Base-by-base conservation (phyloP, 306 rosid species). In the Trifolium fragiferum region DNA sequence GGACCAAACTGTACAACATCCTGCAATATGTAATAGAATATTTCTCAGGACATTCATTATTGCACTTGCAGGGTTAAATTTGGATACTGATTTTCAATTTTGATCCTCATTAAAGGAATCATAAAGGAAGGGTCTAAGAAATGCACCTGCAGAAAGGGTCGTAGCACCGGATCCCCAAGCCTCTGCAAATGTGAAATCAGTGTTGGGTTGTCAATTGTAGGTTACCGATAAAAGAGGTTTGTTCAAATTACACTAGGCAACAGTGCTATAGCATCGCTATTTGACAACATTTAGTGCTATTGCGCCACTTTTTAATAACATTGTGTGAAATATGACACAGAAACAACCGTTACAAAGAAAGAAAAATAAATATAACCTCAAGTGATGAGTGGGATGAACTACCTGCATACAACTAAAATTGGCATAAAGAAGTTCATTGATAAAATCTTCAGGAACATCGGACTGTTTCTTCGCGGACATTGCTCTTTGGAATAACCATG, bases 401-500 rank as follows among this genome's bases (percentile, higher is more conserved):
- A 90, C 98, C 96, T 88, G 90, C 98, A 94, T 94, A 65, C 86
- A 84, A 69, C 61, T 78, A 68, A 94, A 94, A 72, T 94, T 94
- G 79, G 82, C 85, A 72, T 86, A 78, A 46, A 94, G 97, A 20
- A 94, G 97, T 73, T 94, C 96, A 79, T 88, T 94, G 15, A 94
- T 91, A 61, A 94, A 94, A 81, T 90, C 92, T 67, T 82, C 84
- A 25, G 95, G 84, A 79, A 94, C 87, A 82, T 87, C 83, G 38
- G 91, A 75, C 53, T 73, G 83, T 78, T 82, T 80, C 78, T 88
- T 91, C 40, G 95, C 98, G 27, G 97, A 91, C 98, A 94, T 94
- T 77, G 97, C 98, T 83, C 93, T 94, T 90, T 94, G 98, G 83
- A 94, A 94, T 85, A 94, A 82, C 98, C 98, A 94, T 53, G 98